Evolutionary conservation across 78 protist genomes (phyloP).

Genomic region (Dictyostelium intermedium): DNA sequence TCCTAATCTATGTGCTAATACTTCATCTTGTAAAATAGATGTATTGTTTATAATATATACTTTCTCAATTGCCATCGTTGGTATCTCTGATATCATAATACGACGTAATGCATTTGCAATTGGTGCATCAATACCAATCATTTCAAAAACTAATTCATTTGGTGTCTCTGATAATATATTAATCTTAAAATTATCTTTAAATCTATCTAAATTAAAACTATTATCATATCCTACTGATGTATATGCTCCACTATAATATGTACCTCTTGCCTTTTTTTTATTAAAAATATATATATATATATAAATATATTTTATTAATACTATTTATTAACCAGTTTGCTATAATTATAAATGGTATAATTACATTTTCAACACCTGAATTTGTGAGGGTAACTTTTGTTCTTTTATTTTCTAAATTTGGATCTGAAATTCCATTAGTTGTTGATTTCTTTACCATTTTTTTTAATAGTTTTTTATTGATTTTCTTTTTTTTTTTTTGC

Average conservation of each 20-base stretch:
- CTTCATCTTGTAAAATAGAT: slow-evolving; percentile 95
- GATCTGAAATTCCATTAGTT: slow-evolving; percentile 30
- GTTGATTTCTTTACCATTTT: slow-evolving; percentile 16
- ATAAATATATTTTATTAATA: no score
- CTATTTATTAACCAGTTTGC: no score
- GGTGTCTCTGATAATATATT: slow-evolving; percentile 59
- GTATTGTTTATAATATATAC: slow-evolving; percentile 92
- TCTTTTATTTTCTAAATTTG: slow-evolving; percentile 65
- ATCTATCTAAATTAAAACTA: slow-evolving; percentile 78
- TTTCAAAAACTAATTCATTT: slow-evolving; percentile 86
- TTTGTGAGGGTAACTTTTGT: slow-evolving; percentile 65
- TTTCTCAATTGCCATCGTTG: slow-evolving; percentile 96
- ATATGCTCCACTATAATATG: slow-evolving; percentile 77
- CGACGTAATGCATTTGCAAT: slow-evolving; percentile 97
- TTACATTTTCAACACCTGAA: slow-evolving; percentile 71
- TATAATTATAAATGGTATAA: neutral
- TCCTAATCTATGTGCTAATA: slow-evolving; percentile 92
- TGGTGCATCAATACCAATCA: slow-evolving; percentile 92
- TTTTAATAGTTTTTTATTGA: neutral
- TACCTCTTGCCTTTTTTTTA: slow-evolving; percentile 64
- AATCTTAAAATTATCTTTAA: slow-evolving; percentile 77
- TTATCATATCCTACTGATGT: slow-evolving; percentile 81
- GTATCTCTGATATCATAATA: slow-evolving; percentile 91
- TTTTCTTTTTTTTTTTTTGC: neutral
- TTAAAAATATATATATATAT: no score